phyloP scores from a whole-genome alignment of 306 rosid species.

The Prunus salicina region DNA sequence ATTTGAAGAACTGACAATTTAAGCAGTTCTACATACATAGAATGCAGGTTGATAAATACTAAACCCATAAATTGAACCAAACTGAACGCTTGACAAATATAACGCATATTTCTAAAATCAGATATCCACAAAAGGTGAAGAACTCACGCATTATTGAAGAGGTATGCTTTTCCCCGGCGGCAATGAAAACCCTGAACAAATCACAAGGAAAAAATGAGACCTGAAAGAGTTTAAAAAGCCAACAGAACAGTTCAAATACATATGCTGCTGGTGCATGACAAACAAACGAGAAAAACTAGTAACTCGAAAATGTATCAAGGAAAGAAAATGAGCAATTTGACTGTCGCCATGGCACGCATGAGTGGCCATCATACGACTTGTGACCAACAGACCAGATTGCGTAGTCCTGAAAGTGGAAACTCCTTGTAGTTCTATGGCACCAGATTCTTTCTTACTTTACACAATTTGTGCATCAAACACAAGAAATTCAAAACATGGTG shows the following conservation, averaged over 20 bases:
- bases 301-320: not conserved
- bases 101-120: not conserved
- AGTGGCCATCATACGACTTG: not conserved
- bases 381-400: not conserved
- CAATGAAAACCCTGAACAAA: conserved; percentile 61
- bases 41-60: not conserved
- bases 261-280: not conserved
- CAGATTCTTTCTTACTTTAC: not conserved
- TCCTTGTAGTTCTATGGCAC: not conserved
- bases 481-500: not conserved
- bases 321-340: not conserved
- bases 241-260: conserved; percentile 17
- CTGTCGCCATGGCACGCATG: not conserved
- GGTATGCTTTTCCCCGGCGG: conserved; percentile 82
- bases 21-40: not conserved
- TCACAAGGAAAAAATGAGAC: conserved; percentile 21
- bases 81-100: not conserved
- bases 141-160: conserved; percentile 76
- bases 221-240: conserved; percentile 17
- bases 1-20: not conserved
- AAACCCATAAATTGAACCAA: not conserved
- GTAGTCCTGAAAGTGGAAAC: not conserved
- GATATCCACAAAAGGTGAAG: conserved; percentile 8
- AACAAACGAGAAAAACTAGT: conserved; percentile 20
- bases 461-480: not conserved